Base-by-base conservation (phyloP, 2,329 filamentous ascomycete species). In the Graphilbum sp. region DNA sequence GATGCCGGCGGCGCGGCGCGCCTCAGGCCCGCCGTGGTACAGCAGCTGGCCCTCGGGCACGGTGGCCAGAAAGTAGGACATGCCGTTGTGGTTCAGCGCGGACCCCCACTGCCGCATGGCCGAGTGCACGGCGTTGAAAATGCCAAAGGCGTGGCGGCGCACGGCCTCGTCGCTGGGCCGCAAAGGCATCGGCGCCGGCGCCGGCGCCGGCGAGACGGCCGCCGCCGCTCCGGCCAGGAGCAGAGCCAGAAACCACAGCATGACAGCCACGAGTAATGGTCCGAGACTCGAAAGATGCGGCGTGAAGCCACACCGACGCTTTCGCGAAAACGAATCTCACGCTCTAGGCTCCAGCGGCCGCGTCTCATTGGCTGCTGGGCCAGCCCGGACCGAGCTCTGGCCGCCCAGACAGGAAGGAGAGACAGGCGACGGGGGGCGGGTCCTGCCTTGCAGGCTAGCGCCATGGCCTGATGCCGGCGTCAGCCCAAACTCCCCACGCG, bases 21-120 rank as follows among this genome's bases (percentile, higher is more conserved):
- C 46, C 0, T 49, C 52, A 9, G 46, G 46, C 0, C 64, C 66
- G 12, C 81, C 80, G 50, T 86, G 80, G 48, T 84, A 82, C 10
- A 85, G 54, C 27, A 75, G 57, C 0, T 73, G 78, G 3, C 73
- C 77, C 16, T 61, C 59, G 0, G 79, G 78, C 1, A 86, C 65
- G 0, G 64, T 67, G 1, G 69, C 78, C 0, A 78, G 62, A 47
- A 84, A 80, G 46, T 80, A 66, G 1, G 75, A 73, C 64, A 86
- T 76, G 39, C 81, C 81, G 51, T 86, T 86, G 54, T 86, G 80
- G 41, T 81, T 67, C 3, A 82, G 51, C 0, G 77, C 75, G 0
- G 76, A 81, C 1, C 77, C 79, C 71, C 76, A 86, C 60, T 85
- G 78, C 27, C 80, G 66, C 61, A 80, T 74, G 1, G 78, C 77